Percentiles rank a stretch among this genome's conserved stretches.
phyloP scores from a whole-genome alignment of 83 land plant species.

The Picea abies region DNA sequence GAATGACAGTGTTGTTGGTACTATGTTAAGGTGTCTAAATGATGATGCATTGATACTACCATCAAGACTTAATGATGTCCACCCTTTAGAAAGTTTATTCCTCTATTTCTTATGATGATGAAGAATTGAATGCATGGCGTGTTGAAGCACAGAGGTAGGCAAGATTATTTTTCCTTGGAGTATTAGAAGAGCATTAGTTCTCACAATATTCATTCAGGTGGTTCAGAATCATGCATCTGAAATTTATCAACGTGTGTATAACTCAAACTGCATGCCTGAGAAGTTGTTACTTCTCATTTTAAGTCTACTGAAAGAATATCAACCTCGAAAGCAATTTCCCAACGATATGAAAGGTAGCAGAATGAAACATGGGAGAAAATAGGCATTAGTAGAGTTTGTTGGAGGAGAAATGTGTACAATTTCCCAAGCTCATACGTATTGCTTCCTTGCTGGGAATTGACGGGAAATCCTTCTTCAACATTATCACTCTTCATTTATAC shows the following conservation, averaged over 20 bases:
- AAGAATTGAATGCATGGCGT: conserved; percentile 76
- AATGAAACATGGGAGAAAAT: not conserved
- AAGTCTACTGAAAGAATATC: conserved; percentile 12
- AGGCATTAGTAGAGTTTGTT: not conserved
- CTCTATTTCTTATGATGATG: conserved; percentile 50
- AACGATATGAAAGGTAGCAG: not conserved
- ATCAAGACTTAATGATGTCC: too few species aligned
- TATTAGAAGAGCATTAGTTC: conserved; percentile 37
- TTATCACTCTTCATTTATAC: too few species aligned
- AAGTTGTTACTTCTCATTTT: conserved; percentile 19
- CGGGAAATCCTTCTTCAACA: too few species aligned
- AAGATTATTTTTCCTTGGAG: conserved; percentile 64
- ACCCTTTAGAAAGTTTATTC: not conserved
- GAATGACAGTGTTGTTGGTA: too few species aligned
- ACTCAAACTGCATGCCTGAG: conserved; percentile 15
- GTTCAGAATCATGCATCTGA: conserved; percentile 6
- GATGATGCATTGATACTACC: too few species aligned
- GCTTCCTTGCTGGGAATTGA: too few species aligned
- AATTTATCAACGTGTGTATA: conserved; percentile 13
- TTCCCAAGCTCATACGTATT: too few species aligned
- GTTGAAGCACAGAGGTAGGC: conserved; percentile 79
- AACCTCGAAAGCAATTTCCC: not conserved
- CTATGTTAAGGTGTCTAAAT: too few species aligned
- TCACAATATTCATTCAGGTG: conserved; percentile 8
- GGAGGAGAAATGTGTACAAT: too few species aligned